Conservation (phyloP, 768 basidiomycete genomes). For the Daedaleopsis sinensis region DNA sequence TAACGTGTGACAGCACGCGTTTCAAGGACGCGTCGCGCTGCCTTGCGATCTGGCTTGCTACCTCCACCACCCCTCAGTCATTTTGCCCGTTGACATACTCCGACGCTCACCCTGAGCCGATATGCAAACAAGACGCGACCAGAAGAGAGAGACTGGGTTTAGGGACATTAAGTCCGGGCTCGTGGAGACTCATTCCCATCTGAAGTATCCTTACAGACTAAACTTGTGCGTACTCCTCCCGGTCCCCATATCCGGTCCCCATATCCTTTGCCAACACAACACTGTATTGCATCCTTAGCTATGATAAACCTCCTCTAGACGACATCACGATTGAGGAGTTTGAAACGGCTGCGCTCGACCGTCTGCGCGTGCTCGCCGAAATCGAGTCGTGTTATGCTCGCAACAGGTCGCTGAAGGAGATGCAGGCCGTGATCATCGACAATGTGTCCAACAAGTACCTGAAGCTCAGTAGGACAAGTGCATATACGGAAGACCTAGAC, state of each 20-base stretch:
- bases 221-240: conserved; percentile 64
- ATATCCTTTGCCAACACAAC: conserved; percentile 9
- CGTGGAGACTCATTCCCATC: conserved; percentile 30
- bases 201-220: conserved; percentile 65
- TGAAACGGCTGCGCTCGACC: conserved; percentile 85
- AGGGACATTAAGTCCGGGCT: conserved; percentile 13
- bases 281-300: conserved; percentile 38
- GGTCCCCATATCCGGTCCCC: conserved; percentile 2
- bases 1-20: conserved; percentile 22
- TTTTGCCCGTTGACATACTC: no score
- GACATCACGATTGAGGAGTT: conserved; percentile 97
- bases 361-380: conserved; percentile 86
- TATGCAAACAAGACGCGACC: conserved; percentile 2
- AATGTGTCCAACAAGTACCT: conserved; percentile 76
- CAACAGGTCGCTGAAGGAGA: conserved; percentile 80
- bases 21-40: conserved; percentile 14
- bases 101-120: no score
- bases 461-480: conserved; percentile 56
- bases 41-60: background rate
- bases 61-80: background rate
- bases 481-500: conserved; percentile 44
- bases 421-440: conserved; percentile 58
- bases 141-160: background rate
- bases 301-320: conserved; percentile 80
- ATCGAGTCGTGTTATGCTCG: conserved; percentile 89